Evolutionary conservation across 2,329 filamentous ascomycete species (phyloP).

Genomic region (Epichloe aotearoae): DNA sequence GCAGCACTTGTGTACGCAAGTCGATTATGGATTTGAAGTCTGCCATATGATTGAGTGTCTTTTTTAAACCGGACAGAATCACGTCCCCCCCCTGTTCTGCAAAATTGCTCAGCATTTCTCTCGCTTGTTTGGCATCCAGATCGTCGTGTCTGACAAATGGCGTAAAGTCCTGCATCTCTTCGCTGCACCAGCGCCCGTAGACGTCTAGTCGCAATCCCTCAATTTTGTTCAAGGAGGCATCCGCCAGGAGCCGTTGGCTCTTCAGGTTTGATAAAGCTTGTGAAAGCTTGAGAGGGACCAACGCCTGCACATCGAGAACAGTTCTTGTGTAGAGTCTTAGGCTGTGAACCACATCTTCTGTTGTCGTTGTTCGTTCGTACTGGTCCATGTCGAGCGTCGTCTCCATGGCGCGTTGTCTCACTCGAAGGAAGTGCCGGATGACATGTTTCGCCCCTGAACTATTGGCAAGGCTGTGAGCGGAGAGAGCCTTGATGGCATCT

Average conservation of each 20-base stretch:
- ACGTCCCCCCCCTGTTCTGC: conserved; percentile 45
- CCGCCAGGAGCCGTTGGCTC: conserved; percentile 56
- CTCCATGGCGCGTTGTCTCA: conserved; percentile 56
- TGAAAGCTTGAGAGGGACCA: conserved; percentile 60
- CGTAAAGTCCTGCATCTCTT: conserved; percentile 73
- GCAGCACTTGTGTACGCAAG: conserved; percentile 55
- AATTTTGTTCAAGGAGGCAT: conserved; percentile 49
- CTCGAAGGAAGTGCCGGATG: conserved; percentile 61
- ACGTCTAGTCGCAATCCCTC: conserved; percentile 66
- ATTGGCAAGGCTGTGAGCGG: conserved; percentile 69
- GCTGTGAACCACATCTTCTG: conserved; percentile 44
- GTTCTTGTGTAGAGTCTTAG: conserved; percentile 66
- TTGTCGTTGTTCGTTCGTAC: conserved; percentile 24
- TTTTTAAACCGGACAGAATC: conserved; percentile 48
- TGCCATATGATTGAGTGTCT: conserved; percentile 42
- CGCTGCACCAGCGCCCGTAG: conserved; percentile 65
- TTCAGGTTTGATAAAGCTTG: conserved; percentile 59
- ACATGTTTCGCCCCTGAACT: conserved; percentile 71
- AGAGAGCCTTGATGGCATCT: conserved; percentile 58
- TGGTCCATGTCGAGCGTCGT: conserved; percentile 42
- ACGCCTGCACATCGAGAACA: conserved; percentile 59
- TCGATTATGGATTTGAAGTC: conserved; percentile 58
- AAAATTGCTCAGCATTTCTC: conserved; percentile 51
- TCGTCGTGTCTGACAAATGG: conserved; percentile 81
- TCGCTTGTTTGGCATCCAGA: conserved; percentile 45